phyloP scores from a whole-genome alignment of 371 early-diverging fungal species.

The Amoeboaphelidium occidentale region DNA sequence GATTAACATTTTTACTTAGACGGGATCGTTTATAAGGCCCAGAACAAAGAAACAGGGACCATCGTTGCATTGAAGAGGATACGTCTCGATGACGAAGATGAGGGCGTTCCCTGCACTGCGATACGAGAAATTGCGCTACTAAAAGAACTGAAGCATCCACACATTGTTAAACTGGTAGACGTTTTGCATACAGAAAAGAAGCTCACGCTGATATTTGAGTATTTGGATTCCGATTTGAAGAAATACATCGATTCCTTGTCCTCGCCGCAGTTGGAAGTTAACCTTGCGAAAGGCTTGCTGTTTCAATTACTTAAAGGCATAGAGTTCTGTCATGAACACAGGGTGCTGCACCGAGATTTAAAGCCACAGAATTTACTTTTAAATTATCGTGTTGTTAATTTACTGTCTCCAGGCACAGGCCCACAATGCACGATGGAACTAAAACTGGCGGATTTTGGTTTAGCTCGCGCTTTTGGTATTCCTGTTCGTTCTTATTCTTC shows the following conservation, averaged over 20 bases:
- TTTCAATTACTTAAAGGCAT: conserved; percentile 61
- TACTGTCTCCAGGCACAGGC: not conserved
- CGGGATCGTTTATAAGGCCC: conserved; percentile 93
- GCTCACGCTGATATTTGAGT: conserved; percentile 84
- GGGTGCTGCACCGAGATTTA: conserved; percentile 57
- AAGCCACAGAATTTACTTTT: conserved; percentile 28
- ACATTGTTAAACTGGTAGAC: conserved; percentile 79
- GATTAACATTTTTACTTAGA: too few relatives aligned
- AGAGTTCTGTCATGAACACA: conserved; percentile 45
- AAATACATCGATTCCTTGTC: conserved; percentile 49
- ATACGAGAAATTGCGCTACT: conserved; percentile 95
- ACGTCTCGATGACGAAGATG: conserved; percentile 84
- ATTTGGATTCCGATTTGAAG: conserved; percentile 78
- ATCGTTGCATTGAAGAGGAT: conserved; percentile 96
- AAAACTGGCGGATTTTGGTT: conserved; percentile 8
- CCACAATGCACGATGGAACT: not conserved
- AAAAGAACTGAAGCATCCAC: conserved; percentile 76
- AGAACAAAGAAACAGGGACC: conserved; percentile 66
- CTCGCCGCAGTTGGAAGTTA: not conserved
- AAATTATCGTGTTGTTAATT: not conserved
- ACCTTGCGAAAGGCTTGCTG: conserved; percentile 30
- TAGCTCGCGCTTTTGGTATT: conserved; percentile 5
- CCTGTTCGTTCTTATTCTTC: not conserved
- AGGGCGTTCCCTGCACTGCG: conserved; percentile 88
- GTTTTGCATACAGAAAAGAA: conserved; percentile 86